Conservation (phyloP, 2,329 filamentous ascomycete species). For the Beauveria pseudobassiana region DNA sequence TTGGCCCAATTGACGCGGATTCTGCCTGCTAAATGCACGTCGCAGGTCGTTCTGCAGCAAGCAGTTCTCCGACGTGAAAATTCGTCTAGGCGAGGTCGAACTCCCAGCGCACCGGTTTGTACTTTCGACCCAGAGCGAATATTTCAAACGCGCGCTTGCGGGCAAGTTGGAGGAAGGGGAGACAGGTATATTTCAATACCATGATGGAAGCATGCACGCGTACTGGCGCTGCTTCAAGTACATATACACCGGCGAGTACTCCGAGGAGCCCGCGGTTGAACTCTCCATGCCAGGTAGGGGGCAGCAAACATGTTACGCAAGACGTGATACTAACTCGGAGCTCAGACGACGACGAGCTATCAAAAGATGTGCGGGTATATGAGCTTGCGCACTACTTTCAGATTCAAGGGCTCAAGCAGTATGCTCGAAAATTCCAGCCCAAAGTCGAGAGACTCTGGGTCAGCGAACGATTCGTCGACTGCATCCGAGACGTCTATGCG, state of each 20-base stretch:
- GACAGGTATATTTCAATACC: background rate
- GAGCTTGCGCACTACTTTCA: background rate
- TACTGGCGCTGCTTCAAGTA: slow-evolving; percentile 12
- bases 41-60: background rate
- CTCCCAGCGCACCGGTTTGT: background rate
- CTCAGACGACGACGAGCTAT: background rate
- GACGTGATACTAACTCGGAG: background rate
- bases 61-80: background rate
- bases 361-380: background rate
- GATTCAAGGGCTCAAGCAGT: background rate
- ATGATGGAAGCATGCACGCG: slow-evolving; percentile 10
- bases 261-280: background rate
- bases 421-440: background rate
- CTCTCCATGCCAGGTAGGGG: background rate
- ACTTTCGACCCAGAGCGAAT: background rate
- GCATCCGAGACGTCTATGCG: background rate
- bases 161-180: background rate
- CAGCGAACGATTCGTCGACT: background rate
- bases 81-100: background rate
- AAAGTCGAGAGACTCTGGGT: background rate
- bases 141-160: background rate
- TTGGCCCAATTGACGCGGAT: background rate
- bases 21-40: background rate
- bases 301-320: background rate
- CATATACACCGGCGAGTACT: slow-evolving; percentile 12